Conservation (phyloP, 2,329 filamentous ascomycete genomes). For the Alternaria viburni region DNA sequence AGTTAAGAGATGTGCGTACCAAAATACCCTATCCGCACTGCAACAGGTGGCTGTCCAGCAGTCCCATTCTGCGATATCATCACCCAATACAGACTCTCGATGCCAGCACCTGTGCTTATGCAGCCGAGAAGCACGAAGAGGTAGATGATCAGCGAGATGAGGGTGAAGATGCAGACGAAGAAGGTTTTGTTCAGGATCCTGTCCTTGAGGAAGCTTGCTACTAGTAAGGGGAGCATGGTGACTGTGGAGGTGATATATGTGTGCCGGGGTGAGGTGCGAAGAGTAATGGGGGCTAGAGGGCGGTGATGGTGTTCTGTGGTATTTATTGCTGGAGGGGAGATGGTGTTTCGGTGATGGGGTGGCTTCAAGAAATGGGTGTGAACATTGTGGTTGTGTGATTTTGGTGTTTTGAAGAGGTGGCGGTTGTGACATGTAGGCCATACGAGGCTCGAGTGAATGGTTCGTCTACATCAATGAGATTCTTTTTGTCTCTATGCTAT, state of each 20-base stretch:
- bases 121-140: slow-evolving; percentile 7
- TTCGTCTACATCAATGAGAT: fast-evolving
- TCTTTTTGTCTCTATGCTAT: neutral
- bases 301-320: neutral
- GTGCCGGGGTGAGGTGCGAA: neutral
- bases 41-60: neutral
- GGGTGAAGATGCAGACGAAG: neutral
- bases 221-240: neutral
- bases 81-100: slow-evolving; percentile 8
- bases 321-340: neutral
- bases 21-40: slow-evolving; percentile 11
- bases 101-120: slow-evolving; percentile 4
- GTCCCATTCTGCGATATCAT: slow-evolving; percentile 1
- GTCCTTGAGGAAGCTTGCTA: neutral
- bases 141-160: slow-evolving; percentile 1
- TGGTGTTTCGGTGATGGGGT: neutral
- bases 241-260: neutral
- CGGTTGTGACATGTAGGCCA: neutral
- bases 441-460: neutral
- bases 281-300: neutral
- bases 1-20: no score
- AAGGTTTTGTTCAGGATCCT: slow-evolving; percentile 5
- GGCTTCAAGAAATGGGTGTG: neutral
- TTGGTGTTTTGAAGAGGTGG: neutral
- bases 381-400: neutral